Evolutionary conservation across 2,329 filamentous ascomycete species (phyloP), one percentile per base, ranked within the genome.

Genomic region (Aspergillus alliaceus): DNA sequence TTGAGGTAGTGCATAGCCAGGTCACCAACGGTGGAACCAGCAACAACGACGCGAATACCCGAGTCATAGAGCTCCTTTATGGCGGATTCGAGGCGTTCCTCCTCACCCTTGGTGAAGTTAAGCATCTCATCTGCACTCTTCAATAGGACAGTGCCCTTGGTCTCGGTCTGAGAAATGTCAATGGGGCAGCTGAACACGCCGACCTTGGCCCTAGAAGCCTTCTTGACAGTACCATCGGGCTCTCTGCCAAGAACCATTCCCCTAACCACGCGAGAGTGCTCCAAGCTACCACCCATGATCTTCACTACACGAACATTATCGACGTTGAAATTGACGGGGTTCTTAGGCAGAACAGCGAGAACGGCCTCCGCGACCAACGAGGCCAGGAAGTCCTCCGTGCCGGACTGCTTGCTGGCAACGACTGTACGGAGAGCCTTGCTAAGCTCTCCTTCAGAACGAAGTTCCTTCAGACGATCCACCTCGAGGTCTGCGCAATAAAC

Each of bases 51-150:
- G 56, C 95, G 87, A 62, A 99, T 78, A 44, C 95, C 95, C 32
- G 91, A 93, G 74, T 99, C 95, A 76, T 97, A 88, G 22, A 99
- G 85, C 77, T 97, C 93, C 83, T 98, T 98, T 81, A 99, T 90
- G 51, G 89, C 83, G 46, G 87, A 83, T 80, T 99, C 95, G 50
- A 99, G 86, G 75, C 97, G 93, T 54, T 82, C 79, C 80, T 99
- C 95, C 80, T 99, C 95, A 61, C 95, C 96, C 81, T 93, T 96
- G 69, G 91, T 96, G 79, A 98, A 99, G 74, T 98, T 90, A 73
- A 98, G 84, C 91, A 99, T 98, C 80, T 99, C 95, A 82, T 98
- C 90, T 58, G 93, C 93, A 73, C 96, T 99, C 79, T 99, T 91
- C 69, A 99, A 79, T 52, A 99, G 84, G 44, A 99, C 95, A 11